Conservation (phyloP, 108 stramenopile genomes). For the Fragilaria radians region DNA sequence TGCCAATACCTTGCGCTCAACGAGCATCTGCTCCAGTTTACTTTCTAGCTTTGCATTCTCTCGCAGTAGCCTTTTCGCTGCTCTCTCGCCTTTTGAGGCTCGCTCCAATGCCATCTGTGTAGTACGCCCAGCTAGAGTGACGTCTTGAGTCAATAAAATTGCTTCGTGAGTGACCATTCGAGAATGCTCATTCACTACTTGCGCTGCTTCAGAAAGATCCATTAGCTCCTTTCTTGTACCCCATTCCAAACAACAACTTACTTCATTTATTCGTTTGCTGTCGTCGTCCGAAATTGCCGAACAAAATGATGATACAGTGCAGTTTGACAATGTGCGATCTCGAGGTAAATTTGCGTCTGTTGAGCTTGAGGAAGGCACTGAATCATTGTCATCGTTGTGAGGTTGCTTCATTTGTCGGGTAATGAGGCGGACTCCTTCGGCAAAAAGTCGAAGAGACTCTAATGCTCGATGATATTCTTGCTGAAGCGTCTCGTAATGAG, state of each 20-base stretch:
- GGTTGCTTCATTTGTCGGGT: neutral
- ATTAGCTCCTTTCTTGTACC: neutral
- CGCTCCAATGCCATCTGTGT: neutral
- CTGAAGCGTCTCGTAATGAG: neutral
- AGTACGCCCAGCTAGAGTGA: neutral
- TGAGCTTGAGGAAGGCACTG: neutral
- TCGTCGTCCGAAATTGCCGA: neutral
- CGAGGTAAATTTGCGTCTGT: neutral
- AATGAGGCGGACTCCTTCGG: neutral
- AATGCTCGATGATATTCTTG: neutral
- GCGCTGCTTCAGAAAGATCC: conserved; percentile 1
- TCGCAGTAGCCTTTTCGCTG: neutral
- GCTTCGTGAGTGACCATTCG: conserved; percentile 2
- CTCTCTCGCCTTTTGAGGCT: neutral
- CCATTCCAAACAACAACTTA: neutral
- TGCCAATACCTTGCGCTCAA: conserved; percentile 3
- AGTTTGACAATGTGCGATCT: neutral
- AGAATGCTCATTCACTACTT: conserved; percentile 1
- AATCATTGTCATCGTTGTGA: neutral
- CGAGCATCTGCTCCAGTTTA: neutral
- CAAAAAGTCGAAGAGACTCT: neutral
- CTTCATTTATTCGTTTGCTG: neutral
- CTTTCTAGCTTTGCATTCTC: neutral
- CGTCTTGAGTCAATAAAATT: neutral
- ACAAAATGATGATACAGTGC: neutral